Conservation (phyloP, 805 yeast genomes). For the Starmerella davenportii region DNA sequence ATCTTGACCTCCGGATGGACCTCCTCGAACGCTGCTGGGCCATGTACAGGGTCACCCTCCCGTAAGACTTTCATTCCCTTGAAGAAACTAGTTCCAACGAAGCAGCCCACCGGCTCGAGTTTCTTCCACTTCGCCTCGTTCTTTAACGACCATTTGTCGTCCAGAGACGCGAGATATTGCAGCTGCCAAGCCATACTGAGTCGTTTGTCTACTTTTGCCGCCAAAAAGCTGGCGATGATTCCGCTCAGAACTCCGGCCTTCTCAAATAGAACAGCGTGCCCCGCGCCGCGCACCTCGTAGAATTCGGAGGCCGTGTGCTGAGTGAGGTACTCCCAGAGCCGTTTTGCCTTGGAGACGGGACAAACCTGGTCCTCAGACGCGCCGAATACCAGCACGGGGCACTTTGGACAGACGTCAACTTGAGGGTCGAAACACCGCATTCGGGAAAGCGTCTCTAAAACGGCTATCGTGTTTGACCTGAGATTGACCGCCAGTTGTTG, state of each 20-base stretch:
- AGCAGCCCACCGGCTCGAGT: conserved; percentile 29
- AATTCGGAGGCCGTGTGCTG: background rate
- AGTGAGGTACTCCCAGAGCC: conserved; percentile 1
- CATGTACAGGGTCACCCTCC: conserved; percentile 42
- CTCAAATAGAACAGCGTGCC: conserved; percentile 47
- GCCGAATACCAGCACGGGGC: conserved; percentile 38
- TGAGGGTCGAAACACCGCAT: conserved; percentile 28
- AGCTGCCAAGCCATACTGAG: conserved; percentile 58
- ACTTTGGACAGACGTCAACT: conserved; percentile 28
- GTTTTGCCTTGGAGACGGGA: conserved; percentile 27
- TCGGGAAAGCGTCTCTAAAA: conserved; percentile 37
- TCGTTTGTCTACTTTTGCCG: conserved; percentile 31
- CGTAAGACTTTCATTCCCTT: conserved; percentile 61
- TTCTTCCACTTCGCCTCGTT: conserved; percentile 56
- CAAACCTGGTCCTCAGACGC: conserved; percentile 44
- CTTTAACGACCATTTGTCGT: conserved; percentile 62
- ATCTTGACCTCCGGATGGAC: conserved; percentile 36
- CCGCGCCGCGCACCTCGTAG: conserved; percentile 28
- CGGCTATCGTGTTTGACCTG: conserved; percentile 37
- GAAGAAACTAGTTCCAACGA: conserved; percentile 28
- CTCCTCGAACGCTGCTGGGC: conserved; percentile 37
- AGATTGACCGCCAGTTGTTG: conserved; percentile 56
- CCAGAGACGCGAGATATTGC: conserved; percentile 32
- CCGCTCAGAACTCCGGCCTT: conserved; percentile 51
- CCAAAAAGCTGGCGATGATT: conserved; percentile 38